Evolutionary conservation across 129 eudicot species (phyloP).

Genomic region (Tanacetum coccineum): DNA sequence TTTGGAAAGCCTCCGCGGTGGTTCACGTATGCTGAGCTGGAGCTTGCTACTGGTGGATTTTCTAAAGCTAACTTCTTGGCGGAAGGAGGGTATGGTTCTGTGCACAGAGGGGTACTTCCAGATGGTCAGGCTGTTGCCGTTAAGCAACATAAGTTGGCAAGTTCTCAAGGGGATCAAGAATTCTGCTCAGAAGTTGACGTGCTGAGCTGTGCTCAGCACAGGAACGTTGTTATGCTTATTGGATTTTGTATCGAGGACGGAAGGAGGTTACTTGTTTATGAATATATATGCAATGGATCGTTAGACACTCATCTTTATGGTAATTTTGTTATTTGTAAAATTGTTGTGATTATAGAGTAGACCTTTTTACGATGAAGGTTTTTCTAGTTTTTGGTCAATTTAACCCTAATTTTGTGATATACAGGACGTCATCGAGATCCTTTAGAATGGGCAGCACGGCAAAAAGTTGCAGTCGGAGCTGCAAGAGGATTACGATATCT

Average conservation of each 20-base stretch:
- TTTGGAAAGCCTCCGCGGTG: constrained; percentile 96
- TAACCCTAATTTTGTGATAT: constrained; percentile 8
- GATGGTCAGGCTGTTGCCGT: constrained; percentile 96
- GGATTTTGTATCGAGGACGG: constrained; percentile 95
- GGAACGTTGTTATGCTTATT: constrained; percentile 91
- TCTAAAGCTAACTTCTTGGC: constrained; percentile 91
- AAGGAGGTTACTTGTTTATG: constrained; percentile 81
- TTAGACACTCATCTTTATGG: constrained; percentile 94
- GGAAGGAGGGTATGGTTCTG: constrained; percentile 97
- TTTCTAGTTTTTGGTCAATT: neutral
- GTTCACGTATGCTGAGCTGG: constrained; percentile 90
- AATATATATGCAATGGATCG: constrained; percentile 90
- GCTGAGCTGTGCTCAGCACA: constrained; percentile 95
- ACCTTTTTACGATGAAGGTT: neutral
- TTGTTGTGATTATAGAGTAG: neutral
- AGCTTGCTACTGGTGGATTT: constrained; percentile 96
- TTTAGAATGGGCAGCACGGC: constrained; percentile 87
- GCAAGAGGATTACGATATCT: constrained; percentile 93
- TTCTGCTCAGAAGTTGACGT: constrained; percentile 99
- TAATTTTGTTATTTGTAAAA: constrained; percentile 21
- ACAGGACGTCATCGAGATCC: constrained; percentile 69
- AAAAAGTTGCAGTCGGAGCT: constrained; percentile 93
- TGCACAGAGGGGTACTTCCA: constrained; percentile 91
- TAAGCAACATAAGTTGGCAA: constrained; percentile 95
- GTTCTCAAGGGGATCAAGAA: constrained; percentile 98